Percentiles rank a stretch among this genome's conserved stretches.
phyloP scores from a whole-genome alignment of 148 eudicot species.

The Polygonum aviculare region DNA sequence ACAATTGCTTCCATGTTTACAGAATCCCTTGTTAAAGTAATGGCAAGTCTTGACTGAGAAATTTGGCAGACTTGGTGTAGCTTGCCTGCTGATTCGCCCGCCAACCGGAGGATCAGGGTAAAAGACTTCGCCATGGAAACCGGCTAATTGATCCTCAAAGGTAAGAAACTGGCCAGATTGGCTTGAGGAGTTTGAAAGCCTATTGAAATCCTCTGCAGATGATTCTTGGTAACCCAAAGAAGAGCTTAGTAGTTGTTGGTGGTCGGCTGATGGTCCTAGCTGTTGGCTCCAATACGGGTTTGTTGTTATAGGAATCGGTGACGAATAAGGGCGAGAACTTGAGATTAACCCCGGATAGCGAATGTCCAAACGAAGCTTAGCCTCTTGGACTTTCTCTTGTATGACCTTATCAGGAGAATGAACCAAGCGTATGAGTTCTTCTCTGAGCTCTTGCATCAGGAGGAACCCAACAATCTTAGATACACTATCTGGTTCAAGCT shows the following conservation, averaged over 20 bases:
- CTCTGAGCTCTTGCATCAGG: conserved; percentile 35
- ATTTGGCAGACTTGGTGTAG: conserved; percentile 38
- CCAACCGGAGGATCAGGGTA: conserved; percentile 29
- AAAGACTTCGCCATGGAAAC: conserved; percentile 27
- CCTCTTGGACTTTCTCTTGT: conserved; percentile 30
- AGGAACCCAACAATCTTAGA: conserved; percentile 53
- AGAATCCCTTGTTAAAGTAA: conserved; percentile 65
- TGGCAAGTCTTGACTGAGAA: conserved; percentile 62
- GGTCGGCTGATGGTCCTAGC: conserved; percentile 23
- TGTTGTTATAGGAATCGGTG: conserved; percentile 4
- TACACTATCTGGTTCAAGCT: conserved; percentile 55
- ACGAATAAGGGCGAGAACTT: conserved; percentile 20
- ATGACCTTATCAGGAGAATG: conserved; percentile 47
- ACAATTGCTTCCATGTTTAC: conserved; percentile 77
- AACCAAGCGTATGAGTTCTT: conserved; percentile 60
- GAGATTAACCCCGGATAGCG: conserved; percentile 29
- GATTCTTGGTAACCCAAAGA: conserved; percentile 29
- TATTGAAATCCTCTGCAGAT: conserved; percentile 24
- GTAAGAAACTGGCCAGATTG: conserved; percentile 21
- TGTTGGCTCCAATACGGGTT: conserved; percentile 31
- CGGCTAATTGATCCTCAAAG: conserved; percentile 32
- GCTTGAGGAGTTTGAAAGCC: conserved; percentile 16
- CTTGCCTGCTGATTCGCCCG: conserved; percentile 27
- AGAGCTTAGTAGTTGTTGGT: conserved; percentile 8
- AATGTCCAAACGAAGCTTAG: conserved; percentile 32